Percentiles rank a stretch among this genome's conserved stretches.
These are phyloP conservation scores for Phytophthora cryptogea DNA, from an alignment of 352 stramenopile species.

Conservation along the genomic window DNA sequence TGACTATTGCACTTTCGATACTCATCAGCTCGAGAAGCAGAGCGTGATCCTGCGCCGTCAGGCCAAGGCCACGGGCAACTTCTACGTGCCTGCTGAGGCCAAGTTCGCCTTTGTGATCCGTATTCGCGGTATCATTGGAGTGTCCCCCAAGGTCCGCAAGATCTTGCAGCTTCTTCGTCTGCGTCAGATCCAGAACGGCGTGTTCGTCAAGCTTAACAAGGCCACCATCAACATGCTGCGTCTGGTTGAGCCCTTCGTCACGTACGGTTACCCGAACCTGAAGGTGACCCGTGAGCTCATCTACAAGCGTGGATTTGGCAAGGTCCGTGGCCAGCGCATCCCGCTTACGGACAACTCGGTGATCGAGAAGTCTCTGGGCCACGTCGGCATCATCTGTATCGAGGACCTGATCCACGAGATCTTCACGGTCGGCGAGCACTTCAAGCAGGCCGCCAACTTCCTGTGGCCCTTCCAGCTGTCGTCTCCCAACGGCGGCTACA, in stretches of 20 bases:
- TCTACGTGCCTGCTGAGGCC: slow-evolving; percentile 97
- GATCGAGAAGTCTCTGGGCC: slow-evolving; percentile 95
- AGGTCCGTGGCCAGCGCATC: slow-evolving; percentile 98
- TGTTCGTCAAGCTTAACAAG: slow-evolving; percentile 99
- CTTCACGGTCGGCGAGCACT: slow-evolving; percentile 98
- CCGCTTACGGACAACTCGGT: slow-evolving; percentile 97
- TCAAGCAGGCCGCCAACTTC: slow-evolving; percentile 99
- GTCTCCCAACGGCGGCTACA: slow-evolving; percentile 95
- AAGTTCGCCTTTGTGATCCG: slow-evolving; percentile 99
- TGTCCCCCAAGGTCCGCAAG: slow-evolving; percentile 94
- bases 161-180: slow-evolving; percentile 99
- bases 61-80: slow-evolving; percentile 96
- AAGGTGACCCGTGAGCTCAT: slow-evolving; percentile 98
- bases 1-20: neutral
- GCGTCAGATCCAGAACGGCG: slow-evolving; percentile 99
- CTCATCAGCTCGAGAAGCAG: slow-evolving; percentile 87
- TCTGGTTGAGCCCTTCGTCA: slow-evolving; percentile 98
- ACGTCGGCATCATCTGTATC: slow-evolving; percentile 98
- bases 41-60: slow-evolving; percentile 94
- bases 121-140: slow-evolving; percentile 98
- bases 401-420: slow-evolving; percentile 99
- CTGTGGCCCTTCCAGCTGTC: slow-evolving; percentile 99
- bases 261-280: slow-evolving; percentile 98
- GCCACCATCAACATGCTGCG: slow-evolving; percentile 99
- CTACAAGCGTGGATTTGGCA: slow-evolving; percentile 99